These are phyloP conservation scores for Kwoniella pini DNA, from an alignment of 768 basidiomycete genomes.

Conservation along the genomic window DNA sequence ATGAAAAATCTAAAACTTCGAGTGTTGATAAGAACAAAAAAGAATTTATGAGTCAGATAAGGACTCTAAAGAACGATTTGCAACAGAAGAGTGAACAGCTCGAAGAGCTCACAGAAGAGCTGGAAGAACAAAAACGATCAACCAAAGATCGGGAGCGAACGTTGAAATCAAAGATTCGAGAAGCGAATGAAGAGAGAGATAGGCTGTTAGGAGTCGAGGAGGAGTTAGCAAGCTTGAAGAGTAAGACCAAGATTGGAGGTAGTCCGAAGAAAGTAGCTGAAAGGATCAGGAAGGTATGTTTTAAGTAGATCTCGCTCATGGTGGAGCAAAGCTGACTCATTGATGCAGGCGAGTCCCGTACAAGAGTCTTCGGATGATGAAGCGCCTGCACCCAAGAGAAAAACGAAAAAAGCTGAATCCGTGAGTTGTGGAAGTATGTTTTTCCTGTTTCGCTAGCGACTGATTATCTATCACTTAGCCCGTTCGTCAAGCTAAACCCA, in stretches of 20 bases:
- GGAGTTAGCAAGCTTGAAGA: conserved; percentile 18
- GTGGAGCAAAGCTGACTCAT: background rate
- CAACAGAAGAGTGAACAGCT: conserved; percentile 29
- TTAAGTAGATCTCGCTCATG: too few relatives aligned
- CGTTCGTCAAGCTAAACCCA: conserved; percentile 2
- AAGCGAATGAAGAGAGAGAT: conserved; percentile 29
- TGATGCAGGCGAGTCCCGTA: conserved; percentile 16
- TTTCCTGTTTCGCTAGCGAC: background rate
- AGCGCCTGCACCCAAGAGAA: conserved; percentile 22
- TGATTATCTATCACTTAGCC: background rate
- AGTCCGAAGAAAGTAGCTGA: conserved; percentile 1
- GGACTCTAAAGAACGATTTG: conserved; percentile 31
- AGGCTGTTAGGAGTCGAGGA: conserved; percentile 26
- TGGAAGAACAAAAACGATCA: conserved; percentile 25
- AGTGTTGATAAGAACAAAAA: conserved; percentile 34
- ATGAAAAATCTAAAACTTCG: conserved; percentile 33
- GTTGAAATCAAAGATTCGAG: conserved; percentile 35
- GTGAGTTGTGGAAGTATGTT: conserved; percentile 4
- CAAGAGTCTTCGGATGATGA: conserved; percentile 23
- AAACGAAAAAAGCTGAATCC: conserved; percentile 21
- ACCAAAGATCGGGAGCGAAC: conserved; percentile 37
- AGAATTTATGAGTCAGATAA: conserved; percentile 29
- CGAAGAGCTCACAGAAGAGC: conserved; percentile 35
- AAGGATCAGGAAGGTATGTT: conserved; percentile 11
- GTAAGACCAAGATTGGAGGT: background rate